phyloP scores from a whole-genome alignment of 2,329 filamentous ascomycete genomes.

The Neonectria neomacrospora region DNA sequence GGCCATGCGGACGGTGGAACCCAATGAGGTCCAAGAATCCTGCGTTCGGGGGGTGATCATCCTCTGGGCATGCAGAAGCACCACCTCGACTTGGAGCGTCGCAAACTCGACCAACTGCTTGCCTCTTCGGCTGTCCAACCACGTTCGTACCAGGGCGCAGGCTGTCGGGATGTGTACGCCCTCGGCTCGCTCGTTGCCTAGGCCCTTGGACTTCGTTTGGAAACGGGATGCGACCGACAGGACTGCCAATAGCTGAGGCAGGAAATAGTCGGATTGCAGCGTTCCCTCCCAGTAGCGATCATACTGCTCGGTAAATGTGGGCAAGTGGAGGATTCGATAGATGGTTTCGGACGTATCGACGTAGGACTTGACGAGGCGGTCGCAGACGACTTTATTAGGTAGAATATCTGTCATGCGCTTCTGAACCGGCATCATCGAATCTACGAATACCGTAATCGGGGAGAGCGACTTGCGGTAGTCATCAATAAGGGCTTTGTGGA shows the following conservation, averaged over 20 bases:
- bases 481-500: slow-evolving; percentile 60
- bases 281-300: slow-evolving; percentile 63
- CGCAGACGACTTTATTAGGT: slow-evolving; percentile 62
- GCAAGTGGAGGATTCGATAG: slow-evolving; percentile 64
- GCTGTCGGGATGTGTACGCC: slow-evolving; percentile 68
- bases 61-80: slow-evolving; percentile 64
- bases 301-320: slow-evolving; percentile 63
- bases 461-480: slow-evolving; percentile 59
- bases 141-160: slow-evolving; percentile 63
- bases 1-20: slow-evolving; percentile 65
- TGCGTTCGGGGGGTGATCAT: slow-evolving; percentile 64
- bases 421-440: slow-evolving; percentile 67
- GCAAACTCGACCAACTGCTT: slow-evolving; percentile 64
- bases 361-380: slow-evolving; percentile 61
- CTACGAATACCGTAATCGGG: slow-evolving; percentile 66
- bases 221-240: slow-evolving; percentile 66
- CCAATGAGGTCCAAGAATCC: slow-evolving; percentile 66
- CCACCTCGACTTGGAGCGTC: slow-evolving; percentile 64
- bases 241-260: slow-evolving; percentile 64
- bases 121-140: slow-evolving; percentile 63
- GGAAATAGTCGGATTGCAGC: slow-evolving; percentile 59
- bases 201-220: slow-evolving; percentile 60
- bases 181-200: slow-evolving; percentile 62
- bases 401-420: slow-evolving; percentile 69
- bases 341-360: slow-evolving; percentile 63